A percentile compares a stretch with the other conserved stretches of the same genome.
These are phyloP conservation scores for Acephala macrosclerotiorum DNA, from an alignment of 2,329 filamentous ascomycete species.

Conservation along the genomic window DNA sequence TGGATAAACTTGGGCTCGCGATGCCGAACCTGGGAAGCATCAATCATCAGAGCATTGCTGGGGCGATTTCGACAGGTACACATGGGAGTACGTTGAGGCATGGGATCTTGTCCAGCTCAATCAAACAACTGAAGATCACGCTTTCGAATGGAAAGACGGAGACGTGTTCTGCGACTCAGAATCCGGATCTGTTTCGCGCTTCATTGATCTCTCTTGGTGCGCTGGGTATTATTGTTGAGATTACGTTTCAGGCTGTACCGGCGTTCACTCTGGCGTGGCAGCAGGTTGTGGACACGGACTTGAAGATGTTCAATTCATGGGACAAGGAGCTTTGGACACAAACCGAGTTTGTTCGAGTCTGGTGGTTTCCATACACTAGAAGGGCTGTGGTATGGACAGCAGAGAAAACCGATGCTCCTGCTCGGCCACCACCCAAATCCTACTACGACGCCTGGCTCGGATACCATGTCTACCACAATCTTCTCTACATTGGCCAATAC, in stretches of 20 bases:
- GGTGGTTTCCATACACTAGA: constrained; percentile 96
- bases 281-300: constrained; percentile 78
- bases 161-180: constrained; percentile 70
- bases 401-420: constrained; percentile 73
- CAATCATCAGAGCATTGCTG: constrained; percentile 90
- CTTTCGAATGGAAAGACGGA: constrained; percentile 80
- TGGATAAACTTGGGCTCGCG: constrained; percentile 79
- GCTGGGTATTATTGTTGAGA: constrained; percentile 87
- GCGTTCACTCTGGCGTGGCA: constrained; percentile 87
- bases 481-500: constrained; percentile 82
- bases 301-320: constrained; percentile 76
- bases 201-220: constrained; percentile 88
- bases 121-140: constrained; percentile 79
- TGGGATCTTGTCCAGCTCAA: constrained; percentile 82
- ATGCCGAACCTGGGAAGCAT: constrained; percentile 96
- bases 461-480: constrained; percentile 90
- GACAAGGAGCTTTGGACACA: constrained; percentile 78
- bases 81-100: constrained; percentile 88
- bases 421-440: constrained; percentile 61
- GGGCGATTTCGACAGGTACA: constrained; percentile 90
- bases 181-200: constrained; percentile 84
- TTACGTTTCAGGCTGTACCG: constrained; percentile 83
- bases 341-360: constrained; percentile 90
- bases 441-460: constrained; percentile 87
- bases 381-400: constrained; percentile 90